These are phyloP conservation scores for Coleophoma cylindrospora DNA, from an alignment of 2,329 filamentous ascomycete genomes.

Conservation along the genomic window DNA sequence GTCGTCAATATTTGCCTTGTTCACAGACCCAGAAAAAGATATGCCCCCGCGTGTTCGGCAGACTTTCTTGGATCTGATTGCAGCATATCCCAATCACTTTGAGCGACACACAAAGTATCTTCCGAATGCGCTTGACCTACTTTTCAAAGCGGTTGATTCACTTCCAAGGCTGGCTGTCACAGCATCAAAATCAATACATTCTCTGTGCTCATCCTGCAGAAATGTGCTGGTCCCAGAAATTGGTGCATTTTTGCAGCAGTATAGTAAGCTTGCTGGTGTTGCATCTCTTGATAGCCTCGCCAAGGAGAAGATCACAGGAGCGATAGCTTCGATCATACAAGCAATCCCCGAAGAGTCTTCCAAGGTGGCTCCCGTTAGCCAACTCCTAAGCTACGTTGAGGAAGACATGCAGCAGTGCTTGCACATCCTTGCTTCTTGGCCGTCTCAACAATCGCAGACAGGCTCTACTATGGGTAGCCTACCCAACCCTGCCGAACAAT, in stretches of 20 bases:
- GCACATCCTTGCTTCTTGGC: slow-evolving; percentile 7
- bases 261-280: slow-evolving; percentile 55
- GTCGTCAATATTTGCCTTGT: slow-evolving; percentile 50
- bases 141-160: slow-evolving; percentile 66
- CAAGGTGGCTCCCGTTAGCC: slow-evolving; percentile 48
- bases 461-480: neutral
- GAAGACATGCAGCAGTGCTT: slow-evolving; percentile 48
- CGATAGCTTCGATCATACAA: slow-evolving; percentile 71
- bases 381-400: slow-evolving; percentile 57
- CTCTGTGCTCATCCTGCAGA: slow-evolving; percentile 72
- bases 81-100: slow-evolving; percentile 73
- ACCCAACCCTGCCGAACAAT: neutral
- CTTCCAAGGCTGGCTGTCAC: slow-evolving; percentile 51
- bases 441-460: neutral
- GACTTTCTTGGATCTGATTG: slow-evolving; percentile 65
- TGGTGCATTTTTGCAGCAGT: slow-evolving; percentile 65
- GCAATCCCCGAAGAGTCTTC: slow-evolving; percentile 55
- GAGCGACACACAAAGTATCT: slow-evolving; percentile 62
- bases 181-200: slow-evolving; percentile 69
- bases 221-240: slow-evolving; percentile 62
- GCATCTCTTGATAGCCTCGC: slow-evolving; percentile 61
- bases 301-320: slow-evolving; percentile 69
- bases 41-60: slow-evolving; percentile 61
- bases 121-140: slow-evolving; percentile 65
- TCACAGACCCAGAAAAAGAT: slow-evolving; percentile 41